These are phyloP conservation scores for Scenedesmus sp. DNA, from an alignment of 163 green algal species.

Conservation along the genomic window DNA sequence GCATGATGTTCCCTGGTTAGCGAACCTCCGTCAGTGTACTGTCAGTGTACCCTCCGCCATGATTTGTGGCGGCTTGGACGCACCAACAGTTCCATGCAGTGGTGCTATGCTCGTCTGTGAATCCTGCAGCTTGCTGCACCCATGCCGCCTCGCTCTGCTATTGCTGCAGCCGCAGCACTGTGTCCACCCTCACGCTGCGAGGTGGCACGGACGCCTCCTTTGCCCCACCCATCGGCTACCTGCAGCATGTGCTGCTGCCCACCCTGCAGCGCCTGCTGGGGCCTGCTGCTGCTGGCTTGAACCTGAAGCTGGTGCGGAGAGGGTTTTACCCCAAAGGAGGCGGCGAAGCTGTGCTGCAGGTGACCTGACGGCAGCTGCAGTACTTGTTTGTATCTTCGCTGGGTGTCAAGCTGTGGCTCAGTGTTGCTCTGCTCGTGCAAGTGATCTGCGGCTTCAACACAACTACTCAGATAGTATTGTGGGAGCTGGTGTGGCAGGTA, in stretches of 20 bases:
- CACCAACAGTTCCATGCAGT: too few species aligned
- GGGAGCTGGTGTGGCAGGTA: not conserved
- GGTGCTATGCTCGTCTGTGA: too few species aligned
- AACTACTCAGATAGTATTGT: not conserved
- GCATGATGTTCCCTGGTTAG: too few species aligned
- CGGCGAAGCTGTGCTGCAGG: constrained; percentile 67
- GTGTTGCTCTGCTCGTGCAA: not conserved
- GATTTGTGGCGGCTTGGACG: not conserved
- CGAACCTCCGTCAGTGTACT: too few species aligned
- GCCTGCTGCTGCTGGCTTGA: constrained; percentile 53
- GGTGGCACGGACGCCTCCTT: constrained; percentile 89
- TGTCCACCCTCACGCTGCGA: constrained; percentile 64
- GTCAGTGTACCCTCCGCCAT: too few species aligned
- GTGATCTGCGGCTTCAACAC: not conserved
- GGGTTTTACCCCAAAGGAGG: constrained; percentile 89
- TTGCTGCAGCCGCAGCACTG: not conserved
- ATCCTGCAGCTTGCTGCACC: not conserved
- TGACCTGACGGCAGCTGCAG: not conserved
- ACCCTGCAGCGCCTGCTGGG: constrained; percentile 71
- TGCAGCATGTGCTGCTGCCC: constrained; percentile 83
- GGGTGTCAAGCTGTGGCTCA: not conserved
- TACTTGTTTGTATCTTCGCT: not conserved
- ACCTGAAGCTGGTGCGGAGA: constrained; percentile 65
- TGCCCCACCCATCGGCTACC: constrained; percentile 84
- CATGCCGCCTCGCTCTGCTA: not conserved